Conservation (phyloP, 2,329 filamentous ascomycete genomes). For the Meredithiella fracta region DNA sequence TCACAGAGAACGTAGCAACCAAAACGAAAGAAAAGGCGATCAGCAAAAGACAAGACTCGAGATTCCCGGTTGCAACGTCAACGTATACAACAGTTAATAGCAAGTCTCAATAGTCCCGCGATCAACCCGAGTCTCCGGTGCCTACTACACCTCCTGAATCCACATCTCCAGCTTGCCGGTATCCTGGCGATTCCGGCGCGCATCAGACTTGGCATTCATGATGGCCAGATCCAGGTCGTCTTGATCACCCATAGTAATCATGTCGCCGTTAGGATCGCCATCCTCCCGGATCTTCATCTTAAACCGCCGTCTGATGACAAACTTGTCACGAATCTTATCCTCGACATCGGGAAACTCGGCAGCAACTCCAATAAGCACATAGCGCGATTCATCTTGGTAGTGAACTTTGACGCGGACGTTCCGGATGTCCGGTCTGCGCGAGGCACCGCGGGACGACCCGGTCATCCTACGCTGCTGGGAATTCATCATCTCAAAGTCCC, state of each 20-base stretch:
- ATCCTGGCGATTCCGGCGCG: constrained; percentile 57
- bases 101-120: background rate
- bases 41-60: background rate
- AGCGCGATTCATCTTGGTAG: constrained; percentile 69
- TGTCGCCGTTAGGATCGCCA: constrained; percentile 57
- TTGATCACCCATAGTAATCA: constrained; percentile 94
- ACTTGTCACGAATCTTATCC: constrained; percentile 71
- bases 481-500: constrained; percentile 64
- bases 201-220: constrained; percentile 47
- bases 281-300: constrained; percentile 84
- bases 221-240: constrained; percentile 89
- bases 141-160: constrained; percentile 29
- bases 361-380: constrained; percentile 65
- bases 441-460: constrained; percentile 33
- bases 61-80: background rate
- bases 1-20: constrained; percentile 2
- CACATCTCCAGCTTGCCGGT: constrained; percentile 78
- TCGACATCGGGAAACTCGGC: constrained; percentile 64
- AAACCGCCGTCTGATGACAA: constrained; percentile 59
- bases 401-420: constrained; percentile 89
- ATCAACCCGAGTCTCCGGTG: background rate
- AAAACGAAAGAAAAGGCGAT: background rate
- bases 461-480: constrained; percentile 28
- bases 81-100: background rate
- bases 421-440: constrained; percentile 48